Evolutionary conservation across 257 asterid genomes (phyloP).

Genomic region (Hygrophila difformis): DNA sequence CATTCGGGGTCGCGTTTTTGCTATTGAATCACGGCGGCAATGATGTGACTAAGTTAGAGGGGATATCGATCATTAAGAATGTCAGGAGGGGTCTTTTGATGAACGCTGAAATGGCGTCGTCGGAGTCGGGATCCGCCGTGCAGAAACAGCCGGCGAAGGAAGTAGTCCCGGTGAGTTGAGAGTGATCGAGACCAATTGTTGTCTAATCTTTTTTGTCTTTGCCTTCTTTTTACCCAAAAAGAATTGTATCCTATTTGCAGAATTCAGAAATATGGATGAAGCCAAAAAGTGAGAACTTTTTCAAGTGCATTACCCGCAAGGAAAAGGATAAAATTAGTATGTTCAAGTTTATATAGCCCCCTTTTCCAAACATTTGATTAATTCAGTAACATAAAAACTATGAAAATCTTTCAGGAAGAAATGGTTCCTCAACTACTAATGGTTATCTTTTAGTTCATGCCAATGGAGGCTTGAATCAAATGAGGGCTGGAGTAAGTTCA

Average conservation of each 20-base stretch:
- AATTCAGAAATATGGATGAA: conserved; percentile 1
- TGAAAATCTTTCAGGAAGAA: neutral
- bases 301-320: neutral
- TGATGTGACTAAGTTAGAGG: no score
- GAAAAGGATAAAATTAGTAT: neutral
- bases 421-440: neutral
- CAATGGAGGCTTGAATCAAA: conserved; percentile 2
- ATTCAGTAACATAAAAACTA: neutral
- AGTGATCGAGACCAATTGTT: no score
- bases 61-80: no score
- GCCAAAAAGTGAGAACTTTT: neutral
- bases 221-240: no score
- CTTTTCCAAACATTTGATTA: neutral
- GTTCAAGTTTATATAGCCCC: neutral
- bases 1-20: no score
- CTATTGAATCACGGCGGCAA: no score
- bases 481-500: conserved; percentile 2
- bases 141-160: no score
- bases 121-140: no score
- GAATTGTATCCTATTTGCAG: neutral
- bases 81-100: no score
- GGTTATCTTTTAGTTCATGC: conserved; percentile 1
- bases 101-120: no score
- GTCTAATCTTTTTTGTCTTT: no score
- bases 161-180: no score